Conservation (phyloP, 169 alveolate genomes). For the Plasmodium gonderi region DNA sequence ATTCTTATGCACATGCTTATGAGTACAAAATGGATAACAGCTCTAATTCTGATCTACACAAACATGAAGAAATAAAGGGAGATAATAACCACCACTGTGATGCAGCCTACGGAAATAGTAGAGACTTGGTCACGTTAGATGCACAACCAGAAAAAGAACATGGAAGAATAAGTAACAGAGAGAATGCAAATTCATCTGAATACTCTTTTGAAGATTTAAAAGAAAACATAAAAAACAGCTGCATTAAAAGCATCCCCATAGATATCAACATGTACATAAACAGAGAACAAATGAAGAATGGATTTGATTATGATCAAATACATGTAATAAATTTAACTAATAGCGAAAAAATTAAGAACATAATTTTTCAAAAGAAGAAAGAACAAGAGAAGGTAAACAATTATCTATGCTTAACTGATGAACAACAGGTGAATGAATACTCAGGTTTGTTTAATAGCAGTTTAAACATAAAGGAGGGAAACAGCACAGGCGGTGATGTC, state of each 20-base stretch:
- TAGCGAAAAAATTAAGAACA: conserved; percentile 39
- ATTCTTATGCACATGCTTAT: background rate
- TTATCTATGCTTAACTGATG: conserved; percentile 53
- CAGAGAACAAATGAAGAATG: conserved; percentile 50
- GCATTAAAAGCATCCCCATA: conserved; percentile 51
- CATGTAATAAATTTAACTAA: conserved; percentile 53
- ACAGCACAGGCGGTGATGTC: background rate
- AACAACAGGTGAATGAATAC: conserved; percentile 32
- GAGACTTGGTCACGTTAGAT: background rate
- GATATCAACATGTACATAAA: conserved; percentile 73
- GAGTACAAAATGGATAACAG: background rate
- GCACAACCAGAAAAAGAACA: background rate
- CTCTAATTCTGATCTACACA: background rate
- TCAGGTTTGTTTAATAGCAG: conserved; percentile 17
- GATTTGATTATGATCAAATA: conserved; percentile 63
- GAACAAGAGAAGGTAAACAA: conserved; percentile 16
- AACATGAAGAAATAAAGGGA: background rate
- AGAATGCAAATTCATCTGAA: background rate
- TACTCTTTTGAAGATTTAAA: conserved; percentile 31
- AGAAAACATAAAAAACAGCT: conserved; percentile 36
- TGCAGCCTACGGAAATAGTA: background rate
- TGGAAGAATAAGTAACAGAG: background rate
- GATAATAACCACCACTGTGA: background rate
- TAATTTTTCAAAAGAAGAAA: conserved; percentile 30
- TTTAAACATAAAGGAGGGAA: conserved; percentile 13